phyloP scores from a whole-genome alignment of 352 stramenopile species.

The Pythium aristosporum region DNA sequence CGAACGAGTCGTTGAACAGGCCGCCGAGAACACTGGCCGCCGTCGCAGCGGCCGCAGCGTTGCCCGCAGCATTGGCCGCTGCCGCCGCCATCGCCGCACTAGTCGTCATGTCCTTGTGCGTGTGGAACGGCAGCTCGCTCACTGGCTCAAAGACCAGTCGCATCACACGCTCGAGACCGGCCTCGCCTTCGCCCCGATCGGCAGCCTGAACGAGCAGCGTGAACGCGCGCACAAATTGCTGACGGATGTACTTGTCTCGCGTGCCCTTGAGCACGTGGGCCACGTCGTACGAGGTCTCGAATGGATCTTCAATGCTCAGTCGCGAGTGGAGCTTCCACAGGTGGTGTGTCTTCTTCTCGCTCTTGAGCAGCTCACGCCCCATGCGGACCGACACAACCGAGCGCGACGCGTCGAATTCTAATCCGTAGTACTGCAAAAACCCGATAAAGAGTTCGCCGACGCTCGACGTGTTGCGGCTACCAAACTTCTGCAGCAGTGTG shows the following conservation, averaged over 20 bases:
- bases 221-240: constrained; percentile 78
- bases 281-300: constrained; percentile 98
- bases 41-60: constrained; percentile 18
- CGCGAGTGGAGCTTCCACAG: constrained; percentile 80
- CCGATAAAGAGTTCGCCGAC: constrained; percentile 67
- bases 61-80: constrained; percentile 12
- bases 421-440: constrained; percentile 78
- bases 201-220: constrained; percentile 53
- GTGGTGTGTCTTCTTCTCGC: constrained; percentile 62
- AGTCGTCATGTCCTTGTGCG: constrained; percentile 25
- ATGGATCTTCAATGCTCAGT: constrained; percentile 97
- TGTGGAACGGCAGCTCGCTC: constrained; percentile 28
- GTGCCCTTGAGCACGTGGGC: constrained; percentile 94
- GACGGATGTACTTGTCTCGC: constrained; percentile 83
- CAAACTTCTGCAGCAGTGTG: constrained; percentile 38
- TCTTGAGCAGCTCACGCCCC: constrained; percentile 64
- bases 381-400: constrained; percentile 72
- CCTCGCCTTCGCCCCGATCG: not conserved
- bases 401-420: constrained; percentile 66
- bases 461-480: constrained; percentile 44
- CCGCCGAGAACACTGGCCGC: constrained; percentile 23
- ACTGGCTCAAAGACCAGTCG: constrained; percentile 21
- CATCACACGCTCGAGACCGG: constrained; percentile 18
- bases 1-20: constrained; percentile 26
- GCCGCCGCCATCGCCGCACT: constrained; percentile 21